These are phyloP conservation scores for Sorghum bicolor DNA, from an alignment of 176 grass and related monocot species.

Conservation along the genomic window DNA sequence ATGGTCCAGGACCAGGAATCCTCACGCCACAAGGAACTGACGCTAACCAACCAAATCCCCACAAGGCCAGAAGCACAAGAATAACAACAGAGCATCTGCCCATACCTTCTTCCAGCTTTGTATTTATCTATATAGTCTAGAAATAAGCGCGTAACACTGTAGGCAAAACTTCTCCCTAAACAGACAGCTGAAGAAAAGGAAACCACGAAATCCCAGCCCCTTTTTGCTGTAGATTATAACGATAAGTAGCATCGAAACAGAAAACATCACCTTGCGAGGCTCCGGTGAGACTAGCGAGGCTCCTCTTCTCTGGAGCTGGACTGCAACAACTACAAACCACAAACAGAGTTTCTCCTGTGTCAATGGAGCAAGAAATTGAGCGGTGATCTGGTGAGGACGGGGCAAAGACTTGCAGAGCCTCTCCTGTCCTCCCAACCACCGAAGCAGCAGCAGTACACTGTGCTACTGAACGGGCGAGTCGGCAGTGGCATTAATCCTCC, in stretches of 20 bases:
- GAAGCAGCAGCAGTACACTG: background rate
- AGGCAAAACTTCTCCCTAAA: background rate
- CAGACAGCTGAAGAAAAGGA: background rate
- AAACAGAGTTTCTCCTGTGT: background rate
- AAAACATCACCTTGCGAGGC: background rate
- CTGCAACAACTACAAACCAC: background rate
- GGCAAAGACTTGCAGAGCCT: constrained; percentile 18
- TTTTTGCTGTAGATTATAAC: background rate
- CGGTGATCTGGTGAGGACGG: background rate
- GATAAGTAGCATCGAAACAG: background rate
- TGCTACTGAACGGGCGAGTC: background rate
- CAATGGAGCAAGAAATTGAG: constrained; percentile 26
- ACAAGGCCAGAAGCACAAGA: background rate
- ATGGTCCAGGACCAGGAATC: background rate
- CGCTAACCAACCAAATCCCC: background rate
- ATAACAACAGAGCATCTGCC: background rate
- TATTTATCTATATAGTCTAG: background rate
- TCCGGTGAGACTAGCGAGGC: too few relatives aligned
- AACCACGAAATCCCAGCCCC: background rate
- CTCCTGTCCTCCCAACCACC: background rate
- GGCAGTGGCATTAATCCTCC: constrained; percentile 11
- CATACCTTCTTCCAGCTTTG: background rate
- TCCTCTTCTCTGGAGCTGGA: background rate
- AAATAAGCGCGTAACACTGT: background rate
- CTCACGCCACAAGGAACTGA: constrained; percentile 25